Evolutionary conservation across 2,329 filamentous ascomycete species (phyloP), one percentile per base, ranked within the genome.

Genomic region (Diaporthe longicolla): DNA sequence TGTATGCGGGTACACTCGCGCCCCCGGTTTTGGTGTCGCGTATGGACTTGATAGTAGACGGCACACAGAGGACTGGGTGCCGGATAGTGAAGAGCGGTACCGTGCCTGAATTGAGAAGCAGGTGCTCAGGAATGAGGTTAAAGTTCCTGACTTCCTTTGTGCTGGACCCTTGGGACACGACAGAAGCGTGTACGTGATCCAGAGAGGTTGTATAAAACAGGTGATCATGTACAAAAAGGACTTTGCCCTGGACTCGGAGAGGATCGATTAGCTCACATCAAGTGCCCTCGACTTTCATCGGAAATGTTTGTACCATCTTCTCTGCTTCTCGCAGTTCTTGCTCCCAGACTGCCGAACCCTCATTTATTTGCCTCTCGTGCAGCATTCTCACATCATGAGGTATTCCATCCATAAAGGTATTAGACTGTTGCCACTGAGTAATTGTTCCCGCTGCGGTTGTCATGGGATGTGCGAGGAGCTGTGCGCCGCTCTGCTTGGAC

Each of bases 1-100:
- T 26, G 48, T 24, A 65, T 29, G 43, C 24, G 19, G 59, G 26
- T 10, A 43, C 26, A 5, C 48, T 52, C 48, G 48, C 48, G 4
- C 48, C 48, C n/a, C 48, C 48, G 4, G 48, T 26, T 19, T 52
- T 24, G n/a, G 48, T 52, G 48, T 52, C 48, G 3, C 48, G 48
- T 52, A 52, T 52, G n/a, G 48, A 52, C n/a, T 52, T 52, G 43
- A 65, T n/a, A 6, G 19, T 13, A 21, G 59, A 65, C n/a, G 59
- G 59, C 43, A 50, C 59, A 43, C 6, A 48, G 1, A 65, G 43
- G 4, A 50, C 40, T 48, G 59, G 59, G 4, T 65, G 17, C 9
- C 59, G 59, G 11, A 65, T 48, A 5, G 59, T 65, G 59, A 65
- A 48, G 19, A 65, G n/a, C 19, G 59, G 59, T 48, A 65, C n/a